Evolutionary conservation across 768 basidiomycete genomes (phyloP), one percentile per base, ranked within the genome.

Genomic region (Artomyces pyxidatus): DNA sequence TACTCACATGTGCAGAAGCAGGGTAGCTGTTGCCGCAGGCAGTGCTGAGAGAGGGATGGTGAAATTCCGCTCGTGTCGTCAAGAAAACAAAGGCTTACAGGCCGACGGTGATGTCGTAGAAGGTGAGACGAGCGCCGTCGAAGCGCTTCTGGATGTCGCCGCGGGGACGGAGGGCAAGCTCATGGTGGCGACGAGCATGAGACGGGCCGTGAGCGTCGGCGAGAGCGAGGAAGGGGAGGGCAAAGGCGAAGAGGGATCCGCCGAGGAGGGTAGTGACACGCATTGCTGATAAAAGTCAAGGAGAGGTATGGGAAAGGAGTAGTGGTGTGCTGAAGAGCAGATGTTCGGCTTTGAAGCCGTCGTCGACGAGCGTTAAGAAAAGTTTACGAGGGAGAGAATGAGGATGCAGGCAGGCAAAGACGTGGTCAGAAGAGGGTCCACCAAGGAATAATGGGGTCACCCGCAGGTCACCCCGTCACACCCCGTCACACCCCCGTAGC

Each of bases 41-140:
- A 11, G 27, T 32, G 11, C 56, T 56, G 46, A 3, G 47, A 23
- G 17, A 8, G 40, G n/a, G 35, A 25, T 14, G 23, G 47, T 26
- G 29, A 27, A 35, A 19, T 25, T 9, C n/a, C 25, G 19, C n/a
- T 49, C 17, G 35, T 6, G 21, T 10, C 21, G 9, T 1, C 5
- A 27, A 22, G 27, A 26, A 23, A 26, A 7, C 6, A 42, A 45
- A 8, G 37, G 44, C 56, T 19, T 48, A 57, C 56, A 14, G 3
- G 37, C 56, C 56, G 7, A 26, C 22, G 27, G 26, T 22, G 16
- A 55, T 55, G 11, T 55, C 44, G 23, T 57, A 57, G 21, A 1
- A 55, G 7, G 56, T 55, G 11, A 47, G 3, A 4, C 37, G 37
- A 9, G 22, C 32, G 25, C 30, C 30, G 3, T 2, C 1, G 30